phyloP scores from a whole-genome alignment of 192 early-diverging fungal species.

The Umbelopsis isabellina region DNA sequence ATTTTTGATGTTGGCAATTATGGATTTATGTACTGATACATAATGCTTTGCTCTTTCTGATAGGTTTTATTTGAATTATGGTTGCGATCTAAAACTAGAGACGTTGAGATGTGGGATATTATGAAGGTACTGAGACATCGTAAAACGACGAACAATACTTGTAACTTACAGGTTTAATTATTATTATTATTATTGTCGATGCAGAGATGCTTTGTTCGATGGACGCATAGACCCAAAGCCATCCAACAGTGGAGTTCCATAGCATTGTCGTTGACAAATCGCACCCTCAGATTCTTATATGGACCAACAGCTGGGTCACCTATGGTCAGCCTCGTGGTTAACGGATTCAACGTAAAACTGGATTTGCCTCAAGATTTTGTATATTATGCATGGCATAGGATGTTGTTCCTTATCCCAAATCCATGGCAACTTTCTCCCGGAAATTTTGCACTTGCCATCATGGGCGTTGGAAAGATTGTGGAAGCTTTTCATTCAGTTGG shows the following conservation, averaged over 20 bases:
- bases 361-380: slow-evolving; percentile 68
- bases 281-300: slow-evolving; percentile 69
- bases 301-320: slow-evolving; percentile 68
- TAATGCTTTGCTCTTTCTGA: slow-evolving; percentile 6
- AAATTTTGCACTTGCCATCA: slow-evolving; percentile 56
- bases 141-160: background rate
- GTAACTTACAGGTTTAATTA: background rate
- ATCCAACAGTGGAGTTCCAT: slow-evolving; percentile 78
- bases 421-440: slow-evolving; percentile 52
- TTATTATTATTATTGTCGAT: background rate
- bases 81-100: slow-evolving; percentile 67
- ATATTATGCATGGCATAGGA: slow-evolving; percentile 74
- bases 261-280: slow-evolving; percentile 66
- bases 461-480: slow-evolving; percentile 60
- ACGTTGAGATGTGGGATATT: slow-evolving; percentile 80
- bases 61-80: slow-evolving; percentile 78
- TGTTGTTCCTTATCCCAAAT: slow-evolving; percentile 60
- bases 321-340: slow-evolving; percentile 56
- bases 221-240: slow-evolving; percentile 76
- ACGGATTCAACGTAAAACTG: slow-evolving; percentile 57
- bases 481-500: slow-evolving; percentile 50
- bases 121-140: slow-evolving; percentile 54
- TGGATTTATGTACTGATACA: background rate
- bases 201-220: slow-evolving; percentile 58
- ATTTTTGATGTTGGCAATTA: background rate